A percentile compares a stretch with the other conserved stretches of the same genome.
Evolutionary conservation across 305 asterid species (phyloP).

Genomic region (Solanum hybrid): DNA sequence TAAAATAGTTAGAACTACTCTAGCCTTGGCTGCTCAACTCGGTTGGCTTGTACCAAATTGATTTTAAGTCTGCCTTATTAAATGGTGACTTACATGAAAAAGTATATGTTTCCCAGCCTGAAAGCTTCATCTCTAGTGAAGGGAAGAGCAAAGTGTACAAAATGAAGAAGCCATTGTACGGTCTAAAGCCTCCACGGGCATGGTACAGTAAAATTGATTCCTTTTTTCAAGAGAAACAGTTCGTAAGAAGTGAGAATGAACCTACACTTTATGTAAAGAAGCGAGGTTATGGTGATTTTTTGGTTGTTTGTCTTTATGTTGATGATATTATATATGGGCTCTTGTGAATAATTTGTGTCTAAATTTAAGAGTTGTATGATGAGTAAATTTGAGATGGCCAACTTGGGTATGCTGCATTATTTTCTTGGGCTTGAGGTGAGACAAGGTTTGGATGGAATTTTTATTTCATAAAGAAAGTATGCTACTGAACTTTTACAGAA

Average conservation of each 20-base stretch:
- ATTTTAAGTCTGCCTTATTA: background rate
- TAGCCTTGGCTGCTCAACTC: background rate
- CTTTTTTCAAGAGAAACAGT: background rate
- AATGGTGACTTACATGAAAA: background rate
- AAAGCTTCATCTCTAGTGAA: background rate
- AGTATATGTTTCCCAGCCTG: background rate
- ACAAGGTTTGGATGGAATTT: background rate
- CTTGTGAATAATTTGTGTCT: background rate
- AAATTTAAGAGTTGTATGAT: background rate
- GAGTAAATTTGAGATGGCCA: background rate
- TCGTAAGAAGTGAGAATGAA: background rate
- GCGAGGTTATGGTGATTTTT: background rate
- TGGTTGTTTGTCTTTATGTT: background rate
- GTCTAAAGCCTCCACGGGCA: background rate
- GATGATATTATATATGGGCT: background rate
- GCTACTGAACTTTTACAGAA: background rate
- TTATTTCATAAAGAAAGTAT: background rate
- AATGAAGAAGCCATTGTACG: background rate
- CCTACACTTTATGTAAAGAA: background rate
- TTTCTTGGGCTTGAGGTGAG: background rate
- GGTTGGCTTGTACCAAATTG: background rate
- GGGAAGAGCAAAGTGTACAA: background rate
- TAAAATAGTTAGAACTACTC: background rate
- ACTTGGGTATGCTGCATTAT: background rate
- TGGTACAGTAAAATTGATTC: background rate